Percentiles rank a stretch among this genome's conserved stretches.
These are phyloP conservation scores for Candida maesae DNA, from an alignment of 805 yeast genomes.

Conservation along the genomic window DNA sequence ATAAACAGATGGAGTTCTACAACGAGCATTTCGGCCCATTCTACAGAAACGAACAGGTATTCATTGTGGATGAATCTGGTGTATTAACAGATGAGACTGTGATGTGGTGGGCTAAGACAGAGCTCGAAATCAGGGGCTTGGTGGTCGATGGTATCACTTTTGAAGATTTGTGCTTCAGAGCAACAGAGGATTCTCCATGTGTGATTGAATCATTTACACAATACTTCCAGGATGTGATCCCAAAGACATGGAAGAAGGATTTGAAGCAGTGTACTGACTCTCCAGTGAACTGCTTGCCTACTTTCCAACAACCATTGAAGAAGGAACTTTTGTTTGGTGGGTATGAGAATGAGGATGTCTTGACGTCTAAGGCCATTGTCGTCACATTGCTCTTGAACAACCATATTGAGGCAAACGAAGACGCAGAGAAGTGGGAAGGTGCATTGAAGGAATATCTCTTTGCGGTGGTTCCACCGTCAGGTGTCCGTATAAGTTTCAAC, in stretches of 20 bases:
- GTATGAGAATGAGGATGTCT: slow-evolving; percentile 40
- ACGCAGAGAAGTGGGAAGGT: slow-evolving; percentile 62
- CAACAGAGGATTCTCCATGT: slow-evolving; percentile 69
- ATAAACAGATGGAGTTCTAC: slow-evolving; percentile 59
- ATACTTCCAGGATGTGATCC: slow-evolving; percentile 70
- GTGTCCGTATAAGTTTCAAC: slow-evolving; percentile 64
- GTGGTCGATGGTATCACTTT: slow-evolving; percentile 36
- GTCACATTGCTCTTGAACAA: slow-evolving; percentile 69
- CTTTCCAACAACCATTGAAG: slow-evolving; percentile 75
- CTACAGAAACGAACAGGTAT: slow-evolving; percentile 82
- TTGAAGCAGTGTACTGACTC: slow-evolving; percentile 62
- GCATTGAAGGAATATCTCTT: slow-evolving; percentile 53
- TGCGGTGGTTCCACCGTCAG: slow-evolving; percentile 44
- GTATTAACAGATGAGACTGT: slow-evolving; percentile 68
- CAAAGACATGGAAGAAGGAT: slow-evolving; percentile 51
- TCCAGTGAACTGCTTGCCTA: slow-evolving; percentile 88
- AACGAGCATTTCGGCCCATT: slow-evolving; percentile 89
- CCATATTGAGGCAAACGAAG: slow-evolving; percentile 30
- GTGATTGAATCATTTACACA: slow-evolving; percentile 86
- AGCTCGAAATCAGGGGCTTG: slow-evolving; percentile 43
- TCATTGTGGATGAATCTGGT: slow-evolving; percentile 65
- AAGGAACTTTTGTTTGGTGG: slow-evolving; percentile 49
- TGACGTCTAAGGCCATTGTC: slow-evolving; percentile 68
- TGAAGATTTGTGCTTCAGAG: slow-evolving; percentile 78
- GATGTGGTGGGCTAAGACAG: slow-evolving; percentile 89